Base-by-base conservation (phyloP, 1,139 yeast species). In the Kodamaea derodonti region DNA sequence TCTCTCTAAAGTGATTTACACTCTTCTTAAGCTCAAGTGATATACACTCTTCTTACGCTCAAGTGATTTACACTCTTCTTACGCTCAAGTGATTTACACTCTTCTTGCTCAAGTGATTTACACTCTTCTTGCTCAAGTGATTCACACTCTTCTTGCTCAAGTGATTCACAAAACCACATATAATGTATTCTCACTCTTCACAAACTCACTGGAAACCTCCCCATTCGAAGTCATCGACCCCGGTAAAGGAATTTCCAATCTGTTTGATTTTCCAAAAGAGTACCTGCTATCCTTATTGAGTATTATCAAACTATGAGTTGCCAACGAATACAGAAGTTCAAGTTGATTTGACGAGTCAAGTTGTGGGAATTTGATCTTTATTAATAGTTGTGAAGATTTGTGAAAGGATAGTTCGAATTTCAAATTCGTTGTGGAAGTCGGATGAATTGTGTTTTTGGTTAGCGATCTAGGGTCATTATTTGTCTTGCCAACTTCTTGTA, bases 211-310 rank as follows among this genome's bases (percentile, higher is more conserved):
- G 9, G 22, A 12, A n/a, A 37, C 28, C 20, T 29, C 25, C n/a
- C 20, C 18, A 14, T 15, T 25, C 14, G 8, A 9, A 5, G 4
- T 15, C 5, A 17, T 14, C 15, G 22, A 9, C 12, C 23, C n/a
- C 5, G 30, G 30, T n/a, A 27, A 27, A 28, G 38, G 46, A 17
- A 46, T 33, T 26, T 44, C 45, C 20, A 46, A 32, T 8, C 34
- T 30, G 13, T 34, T 37, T 11, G 30, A 16, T 13, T 27, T 27
- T 4, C 23, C 23, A 13, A 27, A 27, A 17, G 13, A 27, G 13
- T 16, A 27, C 23, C 8, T 17, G 8, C 14, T 20, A 27, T 27
- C 30, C 11, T 9, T 17, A 20, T 27, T 24, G 33, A 14, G 44
- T 36, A 34, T 38, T 33, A 32, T 39, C 43, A 27, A 18, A 18